These are phyloP conservation scores for Botryotinia convoluta DNA, from an alignment of 2,329 filamentous ascomycete genomes.

Conservation along the genomic window DNA sequence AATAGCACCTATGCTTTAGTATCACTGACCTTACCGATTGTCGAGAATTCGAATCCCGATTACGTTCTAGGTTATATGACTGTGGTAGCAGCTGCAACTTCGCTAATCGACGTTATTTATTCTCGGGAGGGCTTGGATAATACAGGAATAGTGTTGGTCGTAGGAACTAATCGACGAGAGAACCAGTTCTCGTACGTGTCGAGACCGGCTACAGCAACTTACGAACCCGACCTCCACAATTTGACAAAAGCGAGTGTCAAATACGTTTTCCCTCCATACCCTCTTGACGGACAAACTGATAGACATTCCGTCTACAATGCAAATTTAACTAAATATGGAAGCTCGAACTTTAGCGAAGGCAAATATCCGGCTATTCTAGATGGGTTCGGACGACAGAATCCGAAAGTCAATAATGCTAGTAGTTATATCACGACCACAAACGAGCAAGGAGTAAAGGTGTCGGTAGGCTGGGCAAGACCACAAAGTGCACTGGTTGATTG, in stretches of 20 bases:
- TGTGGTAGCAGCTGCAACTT: constrained; percentile 65
- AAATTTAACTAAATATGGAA: constrained; percentile 37
- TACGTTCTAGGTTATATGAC: constrained; percentile 83
- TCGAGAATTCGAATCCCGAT: constrained; percentile 58
- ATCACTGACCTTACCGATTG: constrained; percentile 77
- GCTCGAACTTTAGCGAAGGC: constrained; percentile 55
- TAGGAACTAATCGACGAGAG: constrained; percentile 63
- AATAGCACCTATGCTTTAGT: constrained; percentile 73
- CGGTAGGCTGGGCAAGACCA: constrained; percentile 76
- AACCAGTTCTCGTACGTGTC: constrained; percentile 58
- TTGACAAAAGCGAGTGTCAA: constrained; percentile 50
- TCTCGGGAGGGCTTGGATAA: constrained; percentile 68
- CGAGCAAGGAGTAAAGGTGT: constrained; percentile 66
- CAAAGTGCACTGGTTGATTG: constrained; percentile 70
- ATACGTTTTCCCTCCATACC: constrained; percentile 59
- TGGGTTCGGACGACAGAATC: constrained; percentile 54
- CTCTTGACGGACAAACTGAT: constrained; percentile 42
- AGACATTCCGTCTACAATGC: constrained; percentile 47
- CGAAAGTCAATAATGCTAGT: constrained; percentile 62
- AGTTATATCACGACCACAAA: constrained; percentile 68
- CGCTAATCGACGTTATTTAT: constrained; percentile 59
- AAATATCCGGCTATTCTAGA: constrained; percentile 59
- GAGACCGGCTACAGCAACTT: constrained; percentile 49
- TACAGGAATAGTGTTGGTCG: constrained; percentile 67
- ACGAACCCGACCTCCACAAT: constrained; percentile 40